These are phyloP conservation scores for Oxyria digyna DNA, from an alignment of 148 eudicot species.

Conservation along the genomic window DNA sequence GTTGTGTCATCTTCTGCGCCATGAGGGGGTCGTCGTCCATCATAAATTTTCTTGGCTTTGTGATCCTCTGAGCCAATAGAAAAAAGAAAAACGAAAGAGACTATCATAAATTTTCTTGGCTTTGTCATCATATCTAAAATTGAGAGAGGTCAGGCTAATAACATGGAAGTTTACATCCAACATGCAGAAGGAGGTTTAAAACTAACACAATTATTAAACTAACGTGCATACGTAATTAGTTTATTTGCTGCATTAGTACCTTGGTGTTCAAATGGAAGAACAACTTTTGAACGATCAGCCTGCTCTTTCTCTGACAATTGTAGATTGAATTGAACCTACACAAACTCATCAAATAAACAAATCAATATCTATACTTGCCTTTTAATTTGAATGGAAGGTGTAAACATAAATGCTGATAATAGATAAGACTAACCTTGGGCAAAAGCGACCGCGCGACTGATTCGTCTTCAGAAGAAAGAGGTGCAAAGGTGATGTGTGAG, in stretches of 20 bases:
- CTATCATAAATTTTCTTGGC: too few relatives aligned
- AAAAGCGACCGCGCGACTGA: slow-evolving; percentile 40
- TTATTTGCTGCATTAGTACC: slow-evolving; percentile 24
- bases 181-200: too few relatives aligned
- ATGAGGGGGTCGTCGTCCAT: slow-evolving; percentile 62
- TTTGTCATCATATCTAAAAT: background rate
- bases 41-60: slow-evolving; percentile 63
- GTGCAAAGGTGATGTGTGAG: slow-evolving; percentile 48
- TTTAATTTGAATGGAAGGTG: background rate
- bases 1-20: slow-evolving; percentile 24
- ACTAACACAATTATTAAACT: too few relatives aligned
- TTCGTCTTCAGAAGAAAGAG: slow-evolving; percentile 43
- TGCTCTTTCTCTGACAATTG: slow-evolving; percentile 76
- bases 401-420: background rate
- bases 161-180: too few relatives aligned
- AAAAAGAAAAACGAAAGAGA: background rate
- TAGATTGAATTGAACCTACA: slow-evolving; percentile 88
- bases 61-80: slow-evolving; percentile 40
- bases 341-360: background rate
- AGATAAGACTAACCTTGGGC: slow-evolving; percentile 49
- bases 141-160: too few relatives aligned
- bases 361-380: background rate
- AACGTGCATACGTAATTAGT: background rate
- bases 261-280: slow-evolving; percentile 95
- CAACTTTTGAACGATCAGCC: slow-evolving; percentile 74